A percentile compares a stretch with the other conserved stretches of the same genome.
Evolutionary conservation across 2,329 filamentous ascomycete species (phyloP).

Genomic region (Periglandula ipomoeae): DNA sequence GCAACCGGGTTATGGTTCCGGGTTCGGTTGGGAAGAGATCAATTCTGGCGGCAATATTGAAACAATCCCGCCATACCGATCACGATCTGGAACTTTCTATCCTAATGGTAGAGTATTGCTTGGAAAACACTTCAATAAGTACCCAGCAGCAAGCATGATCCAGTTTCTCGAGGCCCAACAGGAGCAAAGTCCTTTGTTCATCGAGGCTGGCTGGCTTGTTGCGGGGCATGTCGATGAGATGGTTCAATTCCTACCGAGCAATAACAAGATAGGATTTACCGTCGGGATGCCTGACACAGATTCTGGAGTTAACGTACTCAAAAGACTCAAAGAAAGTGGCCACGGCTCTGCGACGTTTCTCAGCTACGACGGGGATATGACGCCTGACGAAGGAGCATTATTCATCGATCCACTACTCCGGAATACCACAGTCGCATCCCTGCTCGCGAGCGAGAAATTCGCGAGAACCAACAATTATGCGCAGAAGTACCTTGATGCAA

Average conservation of each 20-base stretch:
- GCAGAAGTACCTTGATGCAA: slow-evolving; percentile 5
- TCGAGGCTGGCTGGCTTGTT: slow-evolving; percentile 22
- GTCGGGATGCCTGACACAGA: background rate
- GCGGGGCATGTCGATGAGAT: slow-evolving; percentile 26
- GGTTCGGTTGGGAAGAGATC: slow-evolving; percentile 10
- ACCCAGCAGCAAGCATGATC: slow-evolving; percentile 12
- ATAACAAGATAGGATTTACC: slow-evolving; percentile 2
- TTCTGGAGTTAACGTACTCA: background rate
- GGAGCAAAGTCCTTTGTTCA: slow-evolving; percentile 19
- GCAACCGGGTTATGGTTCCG: slow-evolving; percentile 12
- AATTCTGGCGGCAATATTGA: slow-evolving; percentile 15
- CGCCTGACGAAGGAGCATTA: background rate
- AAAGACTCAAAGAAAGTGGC: background rate
- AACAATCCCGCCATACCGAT: slow-evolving; percentile 18
- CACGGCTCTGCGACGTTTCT: background rate
- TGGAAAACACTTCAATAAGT: slow-evolving; percentile 9
- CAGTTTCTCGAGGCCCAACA: slow-evolving; percentile 19
- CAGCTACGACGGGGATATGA: slow-evolving; percentile 1
- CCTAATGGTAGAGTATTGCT: slow-evolving; percentile 3
- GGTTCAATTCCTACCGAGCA: slow-evolving; percentile 20
- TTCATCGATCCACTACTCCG: background rate
- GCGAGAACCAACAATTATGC: slow-evolving; percentile 2
- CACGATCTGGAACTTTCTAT: slow-evolving; percentile 3
- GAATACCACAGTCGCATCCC: slow-evolving; percentile 1
- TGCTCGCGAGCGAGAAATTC: background rate